These are phyloP conservation scores for Aspergillus transmontanensis DNA, from an alignment of 2,329 filamentous ascomycete species.

Conservation along the genomic window DNA sequence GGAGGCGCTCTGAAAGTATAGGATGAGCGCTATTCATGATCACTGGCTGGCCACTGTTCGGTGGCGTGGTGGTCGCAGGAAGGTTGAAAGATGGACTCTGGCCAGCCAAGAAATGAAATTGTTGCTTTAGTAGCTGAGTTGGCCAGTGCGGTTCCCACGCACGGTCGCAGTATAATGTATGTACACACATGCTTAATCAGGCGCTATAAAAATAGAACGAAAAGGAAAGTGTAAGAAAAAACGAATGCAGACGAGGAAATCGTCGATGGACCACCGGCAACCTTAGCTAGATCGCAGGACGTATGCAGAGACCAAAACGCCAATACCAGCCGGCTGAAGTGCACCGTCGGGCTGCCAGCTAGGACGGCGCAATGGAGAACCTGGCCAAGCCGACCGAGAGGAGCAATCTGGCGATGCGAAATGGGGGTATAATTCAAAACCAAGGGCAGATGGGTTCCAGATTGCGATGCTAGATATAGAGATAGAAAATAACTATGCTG, in stretches of 20 bases:
- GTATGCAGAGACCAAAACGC: not conserved
- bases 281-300: not conserved
- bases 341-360: not conserved
- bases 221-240: not conserved
- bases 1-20: no score
- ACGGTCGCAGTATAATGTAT: not conserved
- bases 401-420: not conserved
- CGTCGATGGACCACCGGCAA: not conserved
- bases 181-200: not conserved
- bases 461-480: constrained; percentile 5
- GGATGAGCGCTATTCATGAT: not conserved
- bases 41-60: not conserved
- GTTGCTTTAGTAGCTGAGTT: not conserved
- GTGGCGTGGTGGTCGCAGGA: not conserved
- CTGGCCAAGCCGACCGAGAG: not conserved
- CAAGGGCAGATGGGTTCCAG: constrained; percentile 1
- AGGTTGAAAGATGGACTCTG: not conserved
- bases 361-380: not conserved
- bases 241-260: not conserved
- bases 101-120: not conserved
- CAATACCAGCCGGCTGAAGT: not conserved
- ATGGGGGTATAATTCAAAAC: constrained; percentile 11
- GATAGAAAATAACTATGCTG: constrained; percentile 2
- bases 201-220: not conserved
- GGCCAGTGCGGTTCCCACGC: not conserved